Evolutionary conservation across 2,329 filamentous ascomycete genomes (phyloP).

Genomic region (Pseudogymnoascus sp.): DNA sequence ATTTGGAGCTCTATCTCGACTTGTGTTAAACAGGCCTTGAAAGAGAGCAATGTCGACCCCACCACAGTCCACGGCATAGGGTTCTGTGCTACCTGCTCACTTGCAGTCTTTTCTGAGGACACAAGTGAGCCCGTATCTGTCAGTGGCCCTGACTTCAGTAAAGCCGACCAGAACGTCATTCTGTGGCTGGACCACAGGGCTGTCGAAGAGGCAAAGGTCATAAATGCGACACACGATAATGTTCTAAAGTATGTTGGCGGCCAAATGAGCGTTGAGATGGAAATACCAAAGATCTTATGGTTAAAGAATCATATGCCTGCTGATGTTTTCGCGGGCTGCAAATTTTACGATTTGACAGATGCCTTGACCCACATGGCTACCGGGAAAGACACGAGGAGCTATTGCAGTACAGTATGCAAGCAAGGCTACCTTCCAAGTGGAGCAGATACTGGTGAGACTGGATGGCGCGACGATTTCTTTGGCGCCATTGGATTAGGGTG

Average conservation of each 20-base stretch:
- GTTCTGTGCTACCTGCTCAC: slow-evolving; percentile 97
- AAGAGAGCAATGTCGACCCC: slow-evolving; percentile 72
- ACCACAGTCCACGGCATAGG: slow-evolving; percentile 79
- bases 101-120: slow-evolving; percentile 82
- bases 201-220: slow-evolving; percentile 81
- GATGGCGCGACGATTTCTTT: slow-evolving; percentile 96
- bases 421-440: slow-evolving; percentile 96
- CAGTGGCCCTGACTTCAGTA: slow-evolving; percentile 78
- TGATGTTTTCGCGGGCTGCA: slow-evolving; percentile 84
- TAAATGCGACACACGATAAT: slow-evolving; percentile 89
- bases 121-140: slow-evolving; percentile 89
- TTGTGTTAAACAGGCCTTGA: slow-evolving; percentile 76
- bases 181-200: slow-evolving; percentile 96
- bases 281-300: slow-evolving; percentile 97
- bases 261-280: slow-evolving; percentile 99
- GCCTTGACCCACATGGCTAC: slow-evolving; percentile 92
- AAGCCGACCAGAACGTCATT: slow-evolving; percentile 89
- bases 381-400: slow-evolving; percentile 84
- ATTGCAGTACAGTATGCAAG: slow-evolving; percentile 95
- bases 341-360: slow-evolving; percentile 93
- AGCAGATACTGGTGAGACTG: slow-evolving; percentile 93
- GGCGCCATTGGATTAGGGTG: slow-evolving; percentile 80
- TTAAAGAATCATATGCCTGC: slow-evolving; percentile 97
- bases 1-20: slow-evolving; percentile 95
- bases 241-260: slow-evolving; percentile 93